Conservation (phyloP, 345 rosid genomes). For the Gossypium sturtianum region DNA sequence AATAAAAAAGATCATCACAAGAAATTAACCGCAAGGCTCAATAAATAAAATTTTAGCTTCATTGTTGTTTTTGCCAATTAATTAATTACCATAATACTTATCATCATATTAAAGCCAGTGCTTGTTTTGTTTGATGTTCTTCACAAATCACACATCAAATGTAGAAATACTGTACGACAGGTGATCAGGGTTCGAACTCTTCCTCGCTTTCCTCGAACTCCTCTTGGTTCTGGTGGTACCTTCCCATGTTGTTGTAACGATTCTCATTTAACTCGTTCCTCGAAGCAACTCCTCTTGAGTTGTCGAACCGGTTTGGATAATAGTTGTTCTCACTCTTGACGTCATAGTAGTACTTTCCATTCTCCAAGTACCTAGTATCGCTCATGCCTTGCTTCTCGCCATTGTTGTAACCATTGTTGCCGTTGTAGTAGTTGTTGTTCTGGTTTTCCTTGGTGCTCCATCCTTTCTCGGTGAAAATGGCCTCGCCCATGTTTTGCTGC, state of each 20-base stretch:
- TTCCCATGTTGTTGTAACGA: slow-evolving; percentile 7
- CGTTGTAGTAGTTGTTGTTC: slow-evolving; percentile 15
- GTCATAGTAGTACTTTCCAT: slow-evolving; percentile 35
- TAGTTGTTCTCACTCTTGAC: slow-evolving; percentile 5
- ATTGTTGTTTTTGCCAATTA: background rate
- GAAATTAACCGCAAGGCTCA: background rate
- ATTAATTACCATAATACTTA: background rate
- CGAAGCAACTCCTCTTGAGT: slow-evolving; percentile 1
- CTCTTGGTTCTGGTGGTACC: slow-evolving; percentile 13
- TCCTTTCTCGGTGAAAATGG: slow-evolving; percentile 20
- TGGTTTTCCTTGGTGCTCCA: slow-evolving; percentile 20
- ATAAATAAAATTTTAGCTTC: background rate
- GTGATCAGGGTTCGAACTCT: slow-evolving; percentile 12
- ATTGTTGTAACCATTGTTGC: slow-evolving; percentile 18
- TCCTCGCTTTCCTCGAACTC: slow-evolving; percentile 14
- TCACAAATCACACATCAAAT: background rate
- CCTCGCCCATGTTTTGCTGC: slow-evolving; percentile 12
- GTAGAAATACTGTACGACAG: background rate
- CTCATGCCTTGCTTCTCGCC: slow-evolving; percentile 37
- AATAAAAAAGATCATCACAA: background rate
- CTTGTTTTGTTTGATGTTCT: slow-evolving; percentile 2
- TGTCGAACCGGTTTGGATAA: slow-evolving; percentile 14
- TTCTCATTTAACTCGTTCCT: slow-evolving; percentile 30
- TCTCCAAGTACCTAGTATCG: slow-evolving; percentile 42
- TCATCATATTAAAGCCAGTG: background rate